These are phyloP conservation scores for Flaveria robusta DNA, from an alignment of 129 eudicot species.

Conservation along the genomic window DNA sequence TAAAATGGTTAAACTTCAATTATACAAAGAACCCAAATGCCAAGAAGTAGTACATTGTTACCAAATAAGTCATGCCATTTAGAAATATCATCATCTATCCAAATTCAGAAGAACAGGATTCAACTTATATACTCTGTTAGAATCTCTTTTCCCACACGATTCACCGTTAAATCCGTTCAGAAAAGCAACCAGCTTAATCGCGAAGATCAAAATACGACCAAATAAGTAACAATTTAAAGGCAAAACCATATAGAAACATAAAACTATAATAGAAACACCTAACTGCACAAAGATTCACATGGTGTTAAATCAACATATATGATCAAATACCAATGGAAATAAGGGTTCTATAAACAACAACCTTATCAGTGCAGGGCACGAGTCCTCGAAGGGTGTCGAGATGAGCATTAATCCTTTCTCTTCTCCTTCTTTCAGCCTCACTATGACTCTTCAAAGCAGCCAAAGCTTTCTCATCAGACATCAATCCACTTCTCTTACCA, in stretches of 20 bases:
- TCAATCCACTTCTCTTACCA: slow-evolving; percentile 40
- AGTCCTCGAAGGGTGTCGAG: slow-evolving; percentile 71
- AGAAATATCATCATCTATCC: not conserved
- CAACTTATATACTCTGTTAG: not conserved
- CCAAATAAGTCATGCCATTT: slow-evolving; percentile 6
- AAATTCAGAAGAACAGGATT: not conserved
- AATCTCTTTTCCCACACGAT: not conserved
- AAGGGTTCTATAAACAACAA: slow-evolving; percentile 28
- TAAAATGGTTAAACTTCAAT: slow-evolving; percentile 13
- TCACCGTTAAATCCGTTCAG: no score
- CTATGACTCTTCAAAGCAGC: slow-evolving; percentile 93
- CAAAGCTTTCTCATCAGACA: slow-evolving; percentile 55
- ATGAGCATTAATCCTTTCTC: slow-evolving; percentile 93
- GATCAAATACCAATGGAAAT: slow-evolving; percentile 6
- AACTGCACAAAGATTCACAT: slow-evolving; percentile 21
- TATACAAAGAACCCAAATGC: slow-evolving; percentile 5
- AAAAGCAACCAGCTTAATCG: slow-evolving; percentile 5
- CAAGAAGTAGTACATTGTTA: slow-evolving; percentile 22
- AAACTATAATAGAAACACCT: not conserved
- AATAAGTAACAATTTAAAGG: not conserved
- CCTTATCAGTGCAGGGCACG: slow-evolving; percentile 73
- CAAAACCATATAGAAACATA: not conserved
- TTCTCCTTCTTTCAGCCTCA: slow-evolving; percentile 93
- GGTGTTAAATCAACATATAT: slow-evolving; percentile 8
- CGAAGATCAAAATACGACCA: not conserved